A percentile compares a stretch with the other conserved stretches of the same genome.
phyloP scores from a whole-genome alignment of 441 rosid genomes.

The Syzygium malaccense region DNA sequence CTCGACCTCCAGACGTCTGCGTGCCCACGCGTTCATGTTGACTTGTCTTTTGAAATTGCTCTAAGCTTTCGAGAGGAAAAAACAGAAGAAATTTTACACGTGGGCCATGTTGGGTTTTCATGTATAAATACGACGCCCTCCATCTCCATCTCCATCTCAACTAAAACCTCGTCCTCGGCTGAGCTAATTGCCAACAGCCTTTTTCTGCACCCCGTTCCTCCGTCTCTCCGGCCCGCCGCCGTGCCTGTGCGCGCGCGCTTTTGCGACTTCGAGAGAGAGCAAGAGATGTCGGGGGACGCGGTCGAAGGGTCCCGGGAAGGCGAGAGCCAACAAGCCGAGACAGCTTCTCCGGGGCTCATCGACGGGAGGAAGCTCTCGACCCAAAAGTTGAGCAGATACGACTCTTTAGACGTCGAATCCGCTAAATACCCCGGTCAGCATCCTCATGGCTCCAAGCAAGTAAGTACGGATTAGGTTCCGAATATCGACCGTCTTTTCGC shows the following conservation, averaged over 20 bases:
- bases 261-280: neutral
- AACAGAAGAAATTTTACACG: neutral
- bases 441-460: slow-evolving; percentile 13
- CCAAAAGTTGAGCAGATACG: slow-evolving; percentile 20
- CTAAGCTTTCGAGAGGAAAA: neutral
- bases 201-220: neutral
- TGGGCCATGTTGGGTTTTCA: neutral
- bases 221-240: neutral
- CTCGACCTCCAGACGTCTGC: neutral
- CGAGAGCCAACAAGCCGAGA: neutral
- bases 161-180: neutral
- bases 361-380: slow-evolving; percentile 11
- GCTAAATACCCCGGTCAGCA: slow-evolving; percentile 2
- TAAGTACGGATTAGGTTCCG: neutral
- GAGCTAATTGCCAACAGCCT: neutral
- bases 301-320: neutral
- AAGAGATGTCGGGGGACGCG: neutral
- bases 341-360: neutral
- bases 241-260: neutral
- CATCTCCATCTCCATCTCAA: neutral
- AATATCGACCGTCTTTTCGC: neutral
- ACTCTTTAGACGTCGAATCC: slow-evolving; percentile 39
- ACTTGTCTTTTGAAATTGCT: neutral
- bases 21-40: neutral
- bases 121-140: neutral